Conservation (phyloP, 2,329 filamentous ascomycete species). For the Penicillium sp. region DNA sequence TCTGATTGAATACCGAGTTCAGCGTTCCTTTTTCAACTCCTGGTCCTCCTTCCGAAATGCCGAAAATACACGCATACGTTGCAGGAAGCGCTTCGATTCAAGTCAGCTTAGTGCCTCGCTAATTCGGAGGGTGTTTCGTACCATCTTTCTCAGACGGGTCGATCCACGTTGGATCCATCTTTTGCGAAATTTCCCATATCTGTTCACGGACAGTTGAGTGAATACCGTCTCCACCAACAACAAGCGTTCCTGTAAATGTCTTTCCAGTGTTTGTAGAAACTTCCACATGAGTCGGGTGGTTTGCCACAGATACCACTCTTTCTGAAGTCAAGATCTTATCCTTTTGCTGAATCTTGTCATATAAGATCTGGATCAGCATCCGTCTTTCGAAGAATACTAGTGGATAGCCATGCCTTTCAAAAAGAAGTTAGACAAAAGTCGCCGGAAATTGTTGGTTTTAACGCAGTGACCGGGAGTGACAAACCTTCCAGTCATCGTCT, state of each 20-base stretch:
- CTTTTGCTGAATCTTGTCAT: constrained; percentile 29
- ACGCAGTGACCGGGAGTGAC: neutral
- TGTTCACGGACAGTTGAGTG: constrained; percentile 42
- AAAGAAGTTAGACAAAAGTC: too few relatives aligned
- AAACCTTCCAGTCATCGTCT: neutral
- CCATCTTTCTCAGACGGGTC: constrained; percentile 19
- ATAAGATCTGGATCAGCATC: constrained; percentile 28
- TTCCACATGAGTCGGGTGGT: constrained; percentile 1
- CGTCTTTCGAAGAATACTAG: constrained; percentile 28
- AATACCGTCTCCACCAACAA: constrained; percentile 49
- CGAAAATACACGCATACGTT: constrained; percentile 34
- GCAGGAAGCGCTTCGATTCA: constrained; percentile 17
- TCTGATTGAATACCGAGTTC: constrained; percentile 19
- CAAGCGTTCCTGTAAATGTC: constrained; percentile 33
- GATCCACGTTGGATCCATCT: constrained; percentile 19
- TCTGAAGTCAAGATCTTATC: constrained; percentile 22
- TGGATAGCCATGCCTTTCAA: constrained; percentile 26
- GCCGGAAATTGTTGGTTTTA: neutral
- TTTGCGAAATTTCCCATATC: constrained; percentile 33
- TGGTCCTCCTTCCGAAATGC: constrained; percentile 21
- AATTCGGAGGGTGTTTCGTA: neutral
- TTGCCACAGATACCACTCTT: constrained; percentile 12
- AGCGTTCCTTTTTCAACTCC: constrained; percentile 17
- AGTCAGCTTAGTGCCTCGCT: neutral
- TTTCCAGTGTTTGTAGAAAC: constrained; percentile 18